Conservation (phyloP, 495 filamentous ascomycete species). For the Podospora australis region DNA sequence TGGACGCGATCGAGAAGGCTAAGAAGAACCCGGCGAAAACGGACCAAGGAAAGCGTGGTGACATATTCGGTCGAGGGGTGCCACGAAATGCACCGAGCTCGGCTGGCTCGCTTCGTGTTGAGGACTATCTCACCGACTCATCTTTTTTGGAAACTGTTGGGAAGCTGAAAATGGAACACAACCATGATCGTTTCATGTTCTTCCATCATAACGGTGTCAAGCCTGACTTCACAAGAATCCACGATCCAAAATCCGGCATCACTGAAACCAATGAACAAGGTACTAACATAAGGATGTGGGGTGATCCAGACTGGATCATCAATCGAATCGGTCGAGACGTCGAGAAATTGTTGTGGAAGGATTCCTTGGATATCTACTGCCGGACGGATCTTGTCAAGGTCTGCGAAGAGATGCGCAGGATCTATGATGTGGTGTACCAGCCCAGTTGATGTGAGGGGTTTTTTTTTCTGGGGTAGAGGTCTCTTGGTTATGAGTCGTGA, state of each 20-base stretch:
- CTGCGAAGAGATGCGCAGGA: background rate
- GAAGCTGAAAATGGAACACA: constrained; percentile 3
- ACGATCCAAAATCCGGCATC: constrained; percentile 1
- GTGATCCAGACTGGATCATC: constrained; percentile 29
- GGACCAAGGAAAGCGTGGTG: background rate
- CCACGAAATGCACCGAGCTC: background rate
- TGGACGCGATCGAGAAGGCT: constrained; percentile 8
- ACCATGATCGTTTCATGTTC: constrained; percentile 33
- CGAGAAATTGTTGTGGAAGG: constrained; percentile 46
- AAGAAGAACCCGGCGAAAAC: background rate
- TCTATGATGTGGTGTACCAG: too few relatives aligned
- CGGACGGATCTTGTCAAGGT: background rate
- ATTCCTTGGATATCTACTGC: constrained; percentile 42
- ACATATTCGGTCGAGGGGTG: background rate
- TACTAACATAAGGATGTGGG: constrained; percentile 20
- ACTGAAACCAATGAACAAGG: constrained; percentile 12
- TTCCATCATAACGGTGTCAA: constrained; percentile 52
- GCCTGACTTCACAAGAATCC: constrained; percentile 38
- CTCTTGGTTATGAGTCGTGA: too few relatives aligned
- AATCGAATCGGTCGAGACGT: constrained; percentile 37
- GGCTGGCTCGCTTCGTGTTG: background rate
- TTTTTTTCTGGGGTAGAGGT: too few relatives aligned
- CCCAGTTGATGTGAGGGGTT: too few relatives aligned
- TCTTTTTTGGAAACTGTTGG: constrained; percentile 1
- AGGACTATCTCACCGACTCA: constrained; percentile 9